phyloP scores from a whole-genome alignment of 2,329 filamentous ascomycete species.

The Aphanoascus verrucosus region DNA sequence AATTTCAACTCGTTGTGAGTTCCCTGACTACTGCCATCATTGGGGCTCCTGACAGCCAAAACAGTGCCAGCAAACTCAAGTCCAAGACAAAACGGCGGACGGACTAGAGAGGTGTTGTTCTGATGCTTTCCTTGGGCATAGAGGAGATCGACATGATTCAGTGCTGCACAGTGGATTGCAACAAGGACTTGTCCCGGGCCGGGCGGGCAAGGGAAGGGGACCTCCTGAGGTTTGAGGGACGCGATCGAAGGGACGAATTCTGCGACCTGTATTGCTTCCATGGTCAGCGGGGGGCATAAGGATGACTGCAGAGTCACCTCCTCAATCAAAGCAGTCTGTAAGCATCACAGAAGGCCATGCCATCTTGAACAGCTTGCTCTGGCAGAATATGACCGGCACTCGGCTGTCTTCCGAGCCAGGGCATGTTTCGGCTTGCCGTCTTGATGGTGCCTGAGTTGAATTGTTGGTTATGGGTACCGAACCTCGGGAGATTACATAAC shows the following conservation, averaged over 20 bases:
- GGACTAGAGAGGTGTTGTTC: slow-evolving; percentile 47
- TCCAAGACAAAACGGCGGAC: slow-evolving; percentile 49
- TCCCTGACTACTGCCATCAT: slow-evolving; percentile 23
- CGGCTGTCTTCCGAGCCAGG: neutral
- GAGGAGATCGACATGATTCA: slow-evolving; percentile 52
- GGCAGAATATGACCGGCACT: no score
- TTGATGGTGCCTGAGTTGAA: neutral
- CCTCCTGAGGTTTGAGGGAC: slow-evolving; percentile 25
- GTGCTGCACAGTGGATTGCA: slow-evolving; percentile 44
- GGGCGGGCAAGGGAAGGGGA: slow-evolving; percentile 25
- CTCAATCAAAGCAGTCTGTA: no score
- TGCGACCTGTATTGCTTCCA: slow-evolving; percentile 35
- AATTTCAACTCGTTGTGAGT: slow-evolving; percentile 21
- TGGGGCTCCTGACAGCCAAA: slow-evolving; percentile 26
- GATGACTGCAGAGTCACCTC: no score
- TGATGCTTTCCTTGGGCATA: slow-evolving; percentile 51
- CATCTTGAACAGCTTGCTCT: no score
- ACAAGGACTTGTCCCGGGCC: slow-evolving; percentile 35
- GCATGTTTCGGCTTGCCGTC: neutral
- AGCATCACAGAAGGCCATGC: no score
- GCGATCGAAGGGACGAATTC: slow-evolving; percentile 26
- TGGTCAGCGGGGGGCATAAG: slow-evolving; percentile 15
- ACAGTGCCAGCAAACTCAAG: slow-evolving; percentile 52
- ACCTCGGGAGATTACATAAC: slow-evolving; percentile 5
- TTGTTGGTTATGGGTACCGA: neutral